Percentiles rank a stretch among this genome's conserved stretches.
Conservation (phyloP, 495 filamentous ascomycete genomes). For the Xylaria flabelliformis region DNA sequence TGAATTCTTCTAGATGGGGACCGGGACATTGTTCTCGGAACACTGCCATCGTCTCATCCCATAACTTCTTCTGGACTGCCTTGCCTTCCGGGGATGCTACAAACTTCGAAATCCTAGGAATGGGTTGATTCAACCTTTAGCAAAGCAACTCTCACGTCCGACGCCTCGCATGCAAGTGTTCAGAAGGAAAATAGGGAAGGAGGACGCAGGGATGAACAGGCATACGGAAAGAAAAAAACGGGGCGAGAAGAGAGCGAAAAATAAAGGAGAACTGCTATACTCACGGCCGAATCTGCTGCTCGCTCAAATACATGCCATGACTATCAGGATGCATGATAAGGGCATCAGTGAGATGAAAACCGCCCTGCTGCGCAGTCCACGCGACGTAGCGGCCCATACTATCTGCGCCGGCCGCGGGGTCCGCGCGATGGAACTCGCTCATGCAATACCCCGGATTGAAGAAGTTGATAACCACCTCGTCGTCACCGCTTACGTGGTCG, state of each 20-base stretch:
- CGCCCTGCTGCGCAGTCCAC: constrained; percentile 29
- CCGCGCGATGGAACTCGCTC: constrained; percentile 48
- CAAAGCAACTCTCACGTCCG: not conserved
- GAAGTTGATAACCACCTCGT: constrained; percentile 56
- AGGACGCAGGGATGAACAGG: not conserved
- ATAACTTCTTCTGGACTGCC: constrained; percentile 44
- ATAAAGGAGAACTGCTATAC: not conserved
- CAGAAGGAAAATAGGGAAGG: not conserved
- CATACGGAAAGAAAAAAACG: not conserved
- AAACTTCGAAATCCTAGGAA: constrained; percentile 33
- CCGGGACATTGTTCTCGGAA: constrained; percentile 30
- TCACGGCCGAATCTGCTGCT: constrained; percentile 36
- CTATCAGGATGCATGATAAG: constrained; percentile 29
- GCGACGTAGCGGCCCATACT: constrained; percentile 10
- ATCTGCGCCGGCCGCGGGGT: constrained; percentile 34
- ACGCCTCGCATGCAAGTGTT: not conserved
- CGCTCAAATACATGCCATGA: constrained; percentile 31
- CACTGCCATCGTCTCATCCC: constrained; percentile 51
- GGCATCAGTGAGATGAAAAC: constrained; percentile 34
- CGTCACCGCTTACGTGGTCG: constrained; percentile 30
- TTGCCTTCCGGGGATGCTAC: constrained; percentile 48
- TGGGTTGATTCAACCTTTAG: not conserved
- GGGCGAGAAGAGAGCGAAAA: not conserved
- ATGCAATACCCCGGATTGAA: constrained; percentile 58
- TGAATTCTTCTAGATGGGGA: constrained; percentile 32